Evolutionary conservation across 225 moss, liverwort and hornwort species (phyloP).

Genomic region (Rhytidiadelphus loreus): DNA sequence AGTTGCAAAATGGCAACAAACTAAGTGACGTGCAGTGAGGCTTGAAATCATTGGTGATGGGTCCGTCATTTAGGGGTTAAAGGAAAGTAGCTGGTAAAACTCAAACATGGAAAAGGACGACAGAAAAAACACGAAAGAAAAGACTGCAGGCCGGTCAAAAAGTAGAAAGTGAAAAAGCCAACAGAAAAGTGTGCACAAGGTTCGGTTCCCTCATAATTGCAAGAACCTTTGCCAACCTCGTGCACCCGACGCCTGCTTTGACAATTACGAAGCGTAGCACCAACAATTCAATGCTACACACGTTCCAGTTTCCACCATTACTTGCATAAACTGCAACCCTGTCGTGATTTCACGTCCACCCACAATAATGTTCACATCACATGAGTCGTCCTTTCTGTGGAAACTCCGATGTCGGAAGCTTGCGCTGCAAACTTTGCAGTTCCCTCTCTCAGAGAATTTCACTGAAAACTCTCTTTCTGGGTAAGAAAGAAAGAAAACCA

Average conservation of each 20-base stretch:
- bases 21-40: too few relatives aligned
- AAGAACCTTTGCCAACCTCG: not conserved
- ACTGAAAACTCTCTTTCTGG: not conserved
- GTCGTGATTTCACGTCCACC: not conserved
- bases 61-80: too few relatives aligned
- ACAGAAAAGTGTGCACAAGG: not conserved
- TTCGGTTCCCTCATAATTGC: not conserved
- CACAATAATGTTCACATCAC: not conserved
- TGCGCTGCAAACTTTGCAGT: not conserved
- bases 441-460: not conserved
- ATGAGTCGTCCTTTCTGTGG: not conserved
- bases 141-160: not conserved
- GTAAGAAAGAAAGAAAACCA: not conserved
- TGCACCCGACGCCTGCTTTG: not conserved
- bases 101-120: too few relatives aligned
- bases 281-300: not conserved
- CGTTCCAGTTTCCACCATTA: not conserved
- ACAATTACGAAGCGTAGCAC: not conserved
- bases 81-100: too few relatives aligned
- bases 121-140: not conserved
- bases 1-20: too few relatives aligned
- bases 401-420: not conserved
- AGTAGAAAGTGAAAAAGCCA: not conserved
- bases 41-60: too few relatives aligned
- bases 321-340: not conserved